Evolutionary conservation across 208 protist genomes (phyloP).

Genomic region (Leishmania turanica): DNA sequence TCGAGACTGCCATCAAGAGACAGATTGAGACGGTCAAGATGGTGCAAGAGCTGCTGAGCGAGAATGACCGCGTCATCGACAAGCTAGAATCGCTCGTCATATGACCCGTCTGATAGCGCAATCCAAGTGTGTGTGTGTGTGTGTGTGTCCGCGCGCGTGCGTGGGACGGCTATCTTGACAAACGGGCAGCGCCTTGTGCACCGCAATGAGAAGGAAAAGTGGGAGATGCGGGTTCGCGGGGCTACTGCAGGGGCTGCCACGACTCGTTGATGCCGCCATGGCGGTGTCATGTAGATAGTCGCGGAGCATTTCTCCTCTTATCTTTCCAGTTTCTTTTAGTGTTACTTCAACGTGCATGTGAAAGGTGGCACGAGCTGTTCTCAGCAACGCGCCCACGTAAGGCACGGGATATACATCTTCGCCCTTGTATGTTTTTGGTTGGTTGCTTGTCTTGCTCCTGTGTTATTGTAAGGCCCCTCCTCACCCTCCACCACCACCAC

Average conservation of each 20-base stretch:
- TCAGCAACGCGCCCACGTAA: too few relatives aligned
- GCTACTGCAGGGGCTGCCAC: background rate
- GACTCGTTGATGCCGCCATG: background rate
- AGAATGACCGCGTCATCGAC: slow-evolving; percentile 68
- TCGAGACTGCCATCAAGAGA: slow-evolving; percentile 78
- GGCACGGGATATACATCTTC: too few relatives aligned
- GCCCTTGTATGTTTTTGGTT: too few relatives aligned
- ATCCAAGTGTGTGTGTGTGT: background rate
- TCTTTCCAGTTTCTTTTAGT: too few relatives aligned
- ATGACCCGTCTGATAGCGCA: slow-evolving; percentile 9
- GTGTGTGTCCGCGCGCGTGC: background rate
- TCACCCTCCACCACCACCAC: too few relatives aligned
- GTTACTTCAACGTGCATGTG: too few relatives aligned
- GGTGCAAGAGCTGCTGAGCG: slow-evolving; percentile 49
- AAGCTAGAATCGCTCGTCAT: slow-evolving; percentile 54
- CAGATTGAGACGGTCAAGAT: slow-evolving; percentile 78
- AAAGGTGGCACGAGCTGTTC: too few relatives aligned
- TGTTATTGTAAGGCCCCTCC: too few relatives aligned
- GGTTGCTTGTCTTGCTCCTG: too few relatives aligned
- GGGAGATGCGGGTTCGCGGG: too few relatives aligned
- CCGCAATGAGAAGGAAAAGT: background rate
- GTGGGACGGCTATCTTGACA: background rate
- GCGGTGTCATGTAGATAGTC: background rate
- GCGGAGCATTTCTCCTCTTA: background rate
- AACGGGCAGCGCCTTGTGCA: background rate